Conservation (phyloP, 2,329 filamentous ascomycete genomes). For the Phialocephala sp. region DNA sequence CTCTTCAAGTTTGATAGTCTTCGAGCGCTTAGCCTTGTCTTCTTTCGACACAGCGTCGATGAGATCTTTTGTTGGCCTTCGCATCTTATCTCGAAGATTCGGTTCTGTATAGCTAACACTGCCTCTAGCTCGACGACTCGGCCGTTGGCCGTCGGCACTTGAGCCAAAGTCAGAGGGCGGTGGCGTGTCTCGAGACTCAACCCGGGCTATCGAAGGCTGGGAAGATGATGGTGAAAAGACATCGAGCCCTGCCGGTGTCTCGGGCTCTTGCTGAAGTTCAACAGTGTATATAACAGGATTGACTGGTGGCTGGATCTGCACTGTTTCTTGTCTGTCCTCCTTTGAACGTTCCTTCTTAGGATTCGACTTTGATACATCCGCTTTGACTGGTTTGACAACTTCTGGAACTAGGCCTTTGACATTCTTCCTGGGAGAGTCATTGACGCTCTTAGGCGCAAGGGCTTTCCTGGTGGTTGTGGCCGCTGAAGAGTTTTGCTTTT, state of each 20-base stretch:
- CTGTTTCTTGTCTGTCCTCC: constrained; percentile 29
- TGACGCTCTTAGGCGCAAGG: constrained; percentile 58
- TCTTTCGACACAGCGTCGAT: constrained; percentile 76
- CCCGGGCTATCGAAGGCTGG: constrained; percentile 46
- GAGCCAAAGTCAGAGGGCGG: constrained; percentile 63
- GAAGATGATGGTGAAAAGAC: constrained; percentile 57
- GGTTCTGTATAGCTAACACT: constrained; percentile 83
- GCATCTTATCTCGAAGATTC: constrained; percentile 82
- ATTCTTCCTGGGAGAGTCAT: constrained; percentile 61
- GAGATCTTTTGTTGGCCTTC: constrained; percentile 76
- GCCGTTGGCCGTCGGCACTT: constrained; percentile 63
- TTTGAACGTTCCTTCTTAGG: constrained; percentile 27
- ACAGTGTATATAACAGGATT: constrained; percentile 33
- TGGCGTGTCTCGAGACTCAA: constrained; percentile 57
- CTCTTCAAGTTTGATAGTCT: constrained; percentile 35
- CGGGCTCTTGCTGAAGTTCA: constrained; percentile 42
- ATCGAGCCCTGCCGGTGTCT: constrained; percentile 48
- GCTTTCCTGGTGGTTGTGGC: constrained; percentile 36
- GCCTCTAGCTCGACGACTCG: constrained; percentile 69
- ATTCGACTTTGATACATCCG: constrained; percentile 39
- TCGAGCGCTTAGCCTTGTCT: constrained; percentile 50
- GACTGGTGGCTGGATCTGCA: constrained; percentile 18
- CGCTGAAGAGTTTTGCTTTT: constrained; percentile 29
- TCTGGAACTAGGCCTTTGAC: constrained; percentile 45
- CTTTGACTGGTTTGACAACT: constrained; percentile 49